Percentiles rank a stretch among this genome's conserved stretches.
phyloP scores from a whole-genome alignment of 306 rosid genomes.

The Rosa multiflora region DNA sequence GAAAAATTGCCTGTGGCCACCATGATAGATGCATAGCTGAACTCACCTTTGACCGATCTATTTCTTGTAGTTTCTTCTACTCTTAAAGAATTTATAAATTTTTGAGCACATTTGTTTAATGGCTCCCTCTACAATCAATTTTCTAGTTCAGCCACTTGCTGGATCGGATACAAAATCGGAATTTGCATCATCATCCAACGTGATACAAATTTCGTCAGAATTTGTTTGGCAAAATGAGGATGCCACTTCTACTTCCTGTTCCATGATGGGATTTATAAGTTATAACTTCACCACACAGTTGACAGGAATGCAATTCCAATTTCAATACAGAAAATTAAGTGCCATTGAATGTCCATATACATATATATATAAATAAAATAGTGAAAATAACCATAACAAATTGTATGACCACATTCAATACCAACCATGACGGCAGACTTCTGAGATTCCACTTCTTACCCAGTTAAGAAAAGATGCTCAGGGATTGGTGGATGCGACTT shows the following conservation, averaged over 20 bases:
- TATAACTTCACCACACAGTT: not conserved
- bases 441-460: conserved; percentile 45
- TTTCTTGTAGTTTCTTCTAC: not conserved
- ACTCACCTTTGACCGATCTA: not conserved
- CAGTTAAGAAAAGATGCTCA: conserved; percentile 85
- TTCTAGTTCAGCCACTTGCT: not conserved
- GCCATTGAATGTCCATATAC: not conserved
- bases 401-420: conserved; percentile 9
- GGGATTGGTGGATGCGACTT: conserved; percentile 99
- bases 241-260: not conserved
- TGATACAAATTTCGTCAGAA: not conserved
- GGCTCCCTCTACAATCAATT: not conserved
- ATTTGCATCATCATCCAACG: not conserved
- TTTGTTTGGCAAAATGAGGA: not conserved
- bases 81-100: not conserved
- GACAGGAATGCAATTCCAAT: not conserved
- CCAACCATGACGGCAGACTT: conserved; percentile 56
- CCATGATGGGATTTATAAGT: not conserved
- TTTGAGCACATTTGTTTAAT: not conserved
- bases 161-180: not conserved
- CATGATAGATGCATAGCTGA: conserved; percentile 8
- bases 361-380: not conserved
- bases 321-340: not conserved
- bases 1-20: conserved; percentile 6
- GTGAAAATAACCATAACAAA: conserved; percentile 10